Base-by-base conservation (phyloP, 179 eudicot genomes). In the Carnegiea gigantea region DNA sequence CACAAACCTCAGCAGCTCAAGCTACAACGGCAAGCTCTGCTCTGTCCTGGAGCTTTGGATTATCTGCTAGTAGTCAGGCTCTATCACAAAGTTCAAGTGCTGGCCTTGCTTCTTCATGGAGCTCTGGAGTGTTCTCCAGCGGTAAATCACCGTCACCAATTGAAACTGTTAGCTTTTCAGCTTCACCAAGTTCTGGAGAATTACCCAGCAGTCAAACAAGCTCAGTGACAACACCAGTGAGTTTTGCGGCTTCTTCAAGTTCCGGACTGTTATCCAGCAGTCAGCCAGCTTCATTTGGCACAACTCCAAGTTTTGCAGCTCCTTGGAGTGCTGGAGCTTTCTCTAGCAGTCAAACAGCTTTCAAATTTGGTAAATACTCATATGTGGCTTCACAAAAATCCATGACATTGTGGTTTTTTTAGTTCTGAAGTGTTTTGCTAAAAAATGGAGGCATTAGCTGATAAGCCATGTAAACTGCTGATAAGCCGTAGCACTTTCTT, bases 341-440 rank as follows among this genome's bases (percentile, higher is more conserved):
- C 78, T 81, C 86, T 53, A 85, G 75, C 53, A 86, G 81, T 82
- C 91, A 87, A 73, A 24, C 85, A 23, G 80, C 91, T 26, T 90
- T 92, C 81, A 67, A 87, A 62, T 91, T 91, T 84, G 98, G 98
- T 90, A 89, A 85, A 93, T 89, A 64, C 60, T 77, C 67, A 14
- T 36, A 71, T 77, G 70, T 54, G 73, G 54, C 54, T 59, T 51
- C 17, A 51, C 17, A 11, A 51, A 51, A 51, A 51, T 51, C 57
- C 14, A 49, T 14, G 57, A 17, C 57, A 51, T 17, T 7, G 3
- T 40, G 44, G 7, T 40, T 40, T 7, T 40, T 40, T 33, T 40
- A 40, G 44, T 40, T 40, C 44, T 40, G 44, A 40, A 40, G 9
- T 40, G 44, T 40, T 40, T 5, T 40, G 44, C 7, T 40, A 5